Conservation (phyloP, 495 filamentous ascomycete species). For the Podospora pseudoanserina region DNA sequence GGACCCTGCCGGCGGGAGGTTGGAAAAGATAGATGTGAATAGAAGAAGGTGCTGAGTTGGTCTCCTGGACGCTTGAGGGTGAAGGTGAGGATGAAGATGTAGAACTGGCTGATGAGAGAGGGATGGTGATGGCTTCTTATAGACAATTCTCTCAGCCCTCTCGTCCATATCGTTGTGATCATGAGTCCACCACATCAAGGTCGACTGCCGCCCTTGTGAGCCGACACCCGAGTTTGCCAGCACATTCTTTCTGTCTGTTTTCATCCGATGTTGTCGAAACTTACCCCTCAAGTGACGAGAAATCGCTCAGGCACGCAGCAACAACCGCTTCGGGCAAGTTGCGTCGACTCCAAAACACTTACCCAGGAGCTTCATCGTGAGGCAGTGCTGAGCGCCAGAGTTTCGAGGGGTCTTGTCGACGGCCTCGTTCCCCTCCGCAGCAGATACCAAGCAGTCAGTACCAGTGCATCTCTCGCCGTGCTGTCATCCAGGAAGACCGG, state of each 20-base stretch:
- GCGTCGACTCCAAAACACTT: neutral
- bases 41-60: neutral
- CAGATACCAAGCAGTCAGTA: neutral
- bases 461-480: neutral
- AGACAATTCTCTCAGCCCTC: conserved; percentile 8
- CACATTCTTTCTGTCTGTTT: neutral
- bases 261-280: conserved; percentile 11
- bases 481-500: neutral
- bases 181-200: neutral
- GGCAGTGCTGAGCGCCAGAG: neutral
- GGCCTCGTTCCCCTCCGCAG: neutral
- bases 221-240: neutral
- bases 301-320: neutral
- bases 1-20: conserved; percentile 10
- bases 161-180: neutral
- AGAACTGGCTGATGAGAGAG: neutral
- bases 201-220: neutral
- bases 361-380: neutral
- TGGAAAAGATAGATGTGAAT: neutral
- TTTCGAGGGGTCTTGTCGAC: neutral
- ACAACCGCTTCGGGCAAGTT: neutral
- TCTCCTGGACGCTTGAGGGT: conserved; percentile 14
- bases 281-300: conserved; percentile 2
- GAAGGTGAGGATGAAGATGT: neutral
- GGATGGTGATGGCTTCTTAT: conserved; percentile 1